Evolutionary conservation across 2,329 filamentous ascomycete genomes (phyloP).

Genomic region (Sporothrix euskadiensis): DNA sequence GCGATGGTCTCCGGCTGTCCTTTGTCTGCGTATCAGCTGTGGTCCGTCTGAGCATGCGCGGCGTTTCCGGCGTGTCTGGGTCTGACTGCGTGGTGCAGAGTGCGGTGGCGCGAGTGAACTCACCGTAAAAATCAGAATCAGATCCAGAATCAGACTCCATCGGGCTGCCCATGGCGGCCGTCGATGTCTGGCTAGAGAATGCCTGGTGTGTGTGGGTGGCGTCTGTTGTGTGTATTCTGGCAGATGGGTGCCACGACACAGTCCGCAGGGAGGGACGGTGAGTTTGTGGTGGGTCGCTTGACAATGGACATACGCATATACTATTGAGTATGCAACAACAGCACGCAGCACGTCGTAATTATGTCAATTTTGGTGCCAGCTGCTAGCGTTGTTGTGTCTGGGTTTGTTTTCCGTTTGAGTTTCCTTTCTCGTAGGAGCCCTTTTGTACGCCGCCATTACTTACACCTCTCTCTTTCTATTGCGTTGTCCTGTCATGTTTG

Average conservation of each 20-base stretch:
- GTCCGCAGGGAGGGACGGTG: neutral
- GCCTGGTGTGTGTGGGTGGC: neutral
- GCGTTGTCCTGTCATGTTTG: too few species aligned
- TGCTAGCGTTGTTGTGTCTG: too few species aligned
- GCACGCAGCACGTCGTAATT: too few species aligned
- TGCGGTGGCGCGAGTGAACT: neutral
- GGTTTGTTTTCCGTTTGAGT: too few species aligned
- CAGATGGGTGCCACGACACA: neutral
- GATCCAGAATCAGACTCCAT: slow-evolving; percentile 43
- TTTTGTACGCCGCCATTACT: too few species aligned
- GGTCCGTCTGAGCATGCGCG: too few species aligned
- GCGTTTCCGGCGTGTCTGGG: neutral
- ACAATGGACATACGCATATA: neutral
- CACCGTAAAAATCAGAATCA: slow-evolving; percentile 61
- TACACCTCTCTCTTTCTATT: too few species aligned
- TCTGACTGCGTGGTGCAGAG: neutral
- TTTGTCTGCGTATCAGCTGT: slow-evolving; percentile 37
- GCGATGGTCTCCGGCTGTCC: slow-evolving; percentile 55
- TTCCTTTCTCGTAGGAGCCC: too few species aligned
- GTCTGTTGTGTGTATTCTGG: neutral
- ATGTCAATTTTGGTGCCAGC: too few species aligned
- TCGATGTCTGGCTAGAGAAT: neutral
- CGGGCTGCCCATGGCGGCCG: neutral
- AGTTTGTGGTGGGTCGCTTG: too few species aligned
- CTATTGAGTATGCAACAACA: neutral